Evolutionary conservation across 805 yeast genomes (phyloP).

Genomic region (Groenewaldozyma salmanticensis): DNA sequence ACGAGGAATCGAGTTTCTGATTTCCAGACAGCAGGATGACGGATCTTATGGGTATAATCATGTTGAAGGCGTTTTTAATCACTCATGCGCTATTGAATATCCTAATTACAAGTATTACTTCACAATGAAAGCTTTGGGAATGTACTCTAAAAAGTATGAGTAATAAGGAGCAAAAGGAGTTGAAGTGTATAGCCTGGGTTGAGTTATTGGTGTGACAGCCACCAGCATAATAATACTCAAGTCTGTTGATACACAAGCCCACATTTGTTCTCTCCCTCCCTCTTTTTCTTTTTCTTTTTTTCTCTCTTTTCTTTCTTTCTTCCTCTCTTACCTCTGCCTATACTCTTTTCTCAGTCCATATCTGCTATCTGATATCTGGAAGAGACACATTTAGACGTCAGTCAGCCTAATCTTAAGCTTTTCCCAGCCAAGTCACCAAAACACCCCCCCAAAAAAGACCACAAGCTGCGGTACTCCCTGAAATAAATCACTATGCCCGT

Average conservation of each 20-base stretch:
- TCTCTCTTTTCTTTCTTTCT: not conserved
- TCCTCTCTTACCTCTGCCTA: not conserved
- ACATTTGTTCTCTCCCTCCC: not conserved
- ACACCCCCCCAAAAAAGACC: no score
- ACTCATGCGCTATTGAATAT: conserved; percentile 87
- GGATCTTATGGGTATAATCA: conserved; percentile 86
- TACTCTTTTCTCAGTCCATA: not conserved
- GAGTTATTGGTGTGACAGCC: no score
- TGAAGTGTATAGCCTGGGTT: no score
- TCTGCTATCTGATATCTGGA: no score
- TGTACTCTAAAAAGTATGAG: conserved; percentile 33
- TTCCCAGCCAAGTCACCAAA: no score
- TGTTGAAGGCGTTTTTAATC: conserved; percentile 94
- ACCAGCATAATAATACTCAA: no score
- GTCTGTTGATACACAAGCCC: no score
- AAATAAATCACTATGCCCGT: conserved; percentile 39
- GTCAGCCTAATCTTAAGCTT: no score
- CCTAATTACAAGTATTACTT: conserved; percentile 87
- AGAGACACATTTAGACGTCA: no score
- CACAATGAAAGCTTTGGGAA: conserved; percentile 87
- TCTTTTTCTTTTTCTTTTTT: not conserved
- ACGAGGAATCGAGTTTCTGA: conserved; percentile 51
- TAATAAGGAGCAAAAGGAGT: not conserved
- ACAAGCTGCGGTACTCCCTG: no score
- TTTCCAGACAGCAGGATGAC: conserved; percentile 52